phyloP scores from a whole-genome alignment of 2,329 filamentous ascomycete genomes.

The Colletotrichum theobromicola region DNA sequence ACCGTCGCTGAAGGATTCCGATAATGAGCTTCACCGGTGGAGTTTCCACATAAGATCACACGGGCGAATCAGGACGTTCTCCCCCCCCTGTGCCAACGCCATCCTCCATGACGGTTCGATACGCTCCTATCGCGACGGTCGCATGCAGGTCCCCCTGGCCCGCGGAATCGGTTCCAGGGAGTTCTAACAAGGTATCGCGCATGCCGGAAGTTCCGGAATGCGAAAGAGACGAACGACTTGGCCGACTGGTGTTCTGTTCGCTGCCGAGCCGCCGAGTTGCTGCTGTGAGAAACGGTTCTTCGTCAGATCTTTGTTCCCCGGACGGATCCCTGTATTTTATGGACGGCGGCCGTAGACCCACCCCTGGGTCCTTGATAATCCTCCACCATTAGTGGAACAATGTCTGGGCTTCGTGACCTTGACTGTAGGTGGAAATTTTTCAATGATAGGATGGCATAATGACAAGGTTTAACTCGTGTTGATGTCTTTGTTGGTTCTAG shows the following conservation, averaged over 20 bases:
- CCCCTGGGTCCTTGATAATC: neutral
- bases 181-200: neutral
- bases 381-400: neutral
- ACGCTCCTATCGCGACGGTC: neutral
- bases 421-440: neutral
- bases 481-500: neutral
- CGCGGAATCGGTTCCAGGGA: neutral
- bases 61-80: neutral
- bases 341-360: neutral
- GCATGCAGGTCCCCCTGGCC: neutral
- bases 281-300: neutral
- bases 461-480: neutral
- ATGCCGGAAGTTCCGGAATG: neutral
- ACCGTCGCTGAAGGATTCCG: neutral
- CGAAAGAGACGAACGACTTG: neutral
- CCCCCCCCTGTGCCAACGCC: neutral
- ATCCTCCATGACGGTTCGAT: neutral
- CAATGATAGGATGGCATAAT: neutral
- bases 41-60: neutral
- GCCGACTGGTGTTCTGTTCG: neutral
- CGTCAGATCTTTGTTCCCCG: neutral
- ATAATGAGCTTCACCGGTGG: neutral
- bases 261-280: neutral
- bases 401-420: neutral
- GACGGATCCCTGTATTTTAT: neutral